Base-by-base conservation (phyloP, 1,284 basidiomycete species). In the Ceraceosorus guamensis region DNA sequence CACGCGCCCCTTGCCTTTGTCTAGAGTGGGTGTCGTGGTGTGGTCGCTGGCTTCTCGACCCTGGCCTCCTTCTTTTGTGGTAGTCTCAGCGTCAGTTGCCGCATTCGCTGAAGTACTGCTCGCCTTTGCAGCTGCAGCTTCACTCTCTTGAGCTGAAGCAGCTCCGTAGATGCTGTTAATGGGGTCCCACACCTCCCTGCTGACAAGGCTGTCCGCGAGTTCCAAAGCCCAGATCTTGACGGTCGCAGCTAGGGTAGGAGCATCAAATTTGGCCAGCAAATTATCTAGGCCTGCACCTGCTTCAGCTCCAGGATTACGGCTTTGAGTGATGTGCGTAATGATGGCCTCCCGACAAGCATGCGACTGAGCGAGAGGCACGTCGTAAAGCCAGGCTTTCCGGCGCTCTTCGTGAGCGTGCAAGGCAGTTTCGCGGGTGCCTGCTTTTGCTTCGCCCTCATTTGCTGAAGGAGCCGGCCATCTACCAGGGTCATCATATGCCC, bases 321-420 rank as follows among this genome's bases (percentile, higher is more conserved):
- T 52, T n/a, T 14, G 16, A 30, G 33, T 13, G 14, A 55, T 18
- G 48, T 56, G 54, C 7, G 13, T 35, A 7, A 56, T 56, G 48
- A 56, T 56, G 3, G 54, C 48, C 33, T 55, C 35, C 32, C 46
- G 52, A 45, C 50, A 57, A 18, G 63, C 57, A 8, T 65, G 58
- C 1, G 60, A 57, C 6, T 59, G 59, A 32, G 56, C 57, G 51
- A 70, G 81, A 0, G 91, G 68, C 33, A 77, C 78, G 60, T 83
- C 81, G 65, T 95, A 93, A 60, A 96, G 88, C 92, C 91, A 96
- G 1, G 85, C 81, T 78, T 87, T 89, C 61, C 92, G 84, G 75
- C 85, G 87, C 76, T 93, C 92, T 85, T 69, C 45, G 24, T 55
- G 43, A n/a, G 50, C 35, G 24, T 62, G 48, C 10, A 35, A 47